Evolutionary conservation across 768 basidiomycete species (phyloP).

Genomic region (Lactarius akahatsu): DNA sequence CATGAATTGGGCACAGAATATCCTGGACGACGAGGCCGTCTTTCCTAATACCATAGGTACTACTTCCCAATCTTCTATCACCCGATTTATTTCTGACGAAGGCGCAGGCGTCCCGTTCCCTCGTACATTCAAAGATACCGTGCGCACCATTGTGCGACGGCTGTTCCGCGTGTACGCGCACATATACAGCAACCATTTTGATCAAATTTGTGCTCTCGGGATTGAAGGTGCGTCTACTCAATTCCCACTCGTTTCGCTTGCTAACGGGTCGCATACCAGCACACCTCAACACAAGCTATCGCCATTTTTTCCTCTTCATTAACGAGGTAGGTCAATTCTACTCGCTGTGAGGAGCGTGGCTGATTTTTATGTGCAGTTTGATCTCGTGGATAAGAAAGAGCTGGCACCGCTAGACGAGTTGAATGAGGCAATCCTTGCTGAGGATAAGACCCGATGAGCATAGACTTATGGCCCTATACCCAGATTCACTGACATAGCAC

Average conservation of each 20-base stretch:
- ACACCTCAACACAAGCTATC: conserved; percentile 96
- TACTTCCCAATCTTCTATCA: neutral
- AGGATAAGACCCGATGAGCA: conserved; percentile 44
- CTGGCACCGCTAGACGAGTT: conserved; percentile 92
- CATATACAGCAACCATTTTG: conserved; percentile 98
- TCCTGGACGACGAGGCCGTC: conserved; percentile 87
- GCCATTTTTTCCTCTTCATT: conserved; percentile 96
- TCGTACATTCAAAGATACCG: conserved; percentile 54
- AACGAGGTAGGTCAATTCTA: conserved; percentile 65
- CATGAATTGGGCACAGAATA: conserved; percentile 97
- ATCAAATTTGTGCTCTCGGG: conserved; percentile 95
- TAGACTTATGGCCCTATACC: neutral
- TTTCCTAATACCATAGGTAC: conserved; percentile 94
- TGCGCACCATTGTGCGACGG: conserved; percentile 87
- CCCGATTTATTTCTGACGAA: neutral
- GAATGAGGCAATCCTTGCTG: conserved; percentile 82
- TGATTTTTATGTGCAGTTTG: conserved; percentile 56
- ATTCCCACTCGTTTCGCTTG: neutral
- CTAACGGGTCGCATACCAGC: conserved; percentile 47
- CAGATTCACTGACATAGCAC: neutral
- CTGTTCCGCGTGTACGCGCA: conserved; percentile 98
- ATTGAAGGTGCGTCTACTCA: conserved; percentile 75
- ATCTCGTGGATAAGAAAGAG: conserved; percentile 95
- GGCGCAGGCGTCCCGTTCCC: conserved; percentile 20
- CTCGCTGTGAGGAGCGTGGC: neutral